Conservation (phyloP, 169 alveolate genomes). For the Eimeria acervulina region DNA sequence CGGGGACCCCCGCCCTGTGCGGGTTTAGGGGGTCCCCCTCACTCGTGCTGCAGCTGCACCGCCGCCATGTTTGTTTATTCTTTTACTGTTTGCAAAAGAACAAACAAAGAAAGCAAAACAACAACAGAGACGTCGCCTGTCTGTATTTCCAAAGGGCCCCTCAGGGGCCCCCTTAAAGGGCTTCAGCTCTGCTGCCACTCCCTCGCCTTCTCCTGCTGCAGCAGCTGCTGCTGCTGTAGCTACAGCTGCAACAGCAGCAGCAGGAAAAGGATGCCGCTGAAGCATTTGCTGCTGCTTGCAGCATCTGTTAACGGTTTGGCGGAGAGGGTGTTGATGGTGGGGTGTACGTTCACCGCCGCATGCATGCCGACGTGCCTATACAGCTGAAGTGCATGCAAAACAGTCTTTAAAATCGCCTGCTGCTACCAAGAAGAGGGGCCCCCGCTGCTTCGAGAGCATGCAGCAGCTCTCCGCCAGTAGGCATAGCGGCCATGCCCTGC, state of each 20-base stretch:
- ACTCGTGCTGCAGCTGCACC: conserved; percentile 12
- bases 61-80: neutral
- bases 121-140: too few relatives aligned
- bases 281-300: neutral
- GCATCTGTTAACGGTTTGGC: neutral
- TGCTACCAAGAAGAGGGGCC: conserved; percentile 20
- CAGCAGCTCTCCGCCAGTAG: conserved; percentile 32
- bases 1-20: conserved; percentile 16
- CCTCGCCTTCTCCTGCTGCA: neutral
- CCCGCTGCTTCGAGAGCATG: conserved; percentile 39
- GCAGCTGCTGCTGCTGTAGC: neutral
- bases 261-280: too few relatives aligned
- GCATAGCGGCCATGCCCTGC: conserved; percentile 11
- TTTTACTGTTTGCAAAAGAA: too few relatives aligned
- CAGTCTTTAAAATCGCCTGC: neutral
- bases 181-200: neutral
- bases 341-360: too few relatives aligned
- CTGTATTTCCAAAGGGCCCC: too few relatives aligned
- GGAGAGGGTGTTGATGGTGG: neutral
- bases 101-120: too few relatives aligned
- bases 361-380: too few relatives aligned
- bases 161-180: too few relatives aligned
- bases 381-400: too few relatives aligned
- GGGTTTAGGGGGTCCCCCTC: conserved; percentile 35
- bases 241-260: too few relatives aligned